Percentiles rank a stretch among this genome's conserved stretches.
These are phyloP conservation scores for Saturnispora diversa DNA, from an alignment of 805 yeast genomes.

Conservation along the genomic window DNA sequence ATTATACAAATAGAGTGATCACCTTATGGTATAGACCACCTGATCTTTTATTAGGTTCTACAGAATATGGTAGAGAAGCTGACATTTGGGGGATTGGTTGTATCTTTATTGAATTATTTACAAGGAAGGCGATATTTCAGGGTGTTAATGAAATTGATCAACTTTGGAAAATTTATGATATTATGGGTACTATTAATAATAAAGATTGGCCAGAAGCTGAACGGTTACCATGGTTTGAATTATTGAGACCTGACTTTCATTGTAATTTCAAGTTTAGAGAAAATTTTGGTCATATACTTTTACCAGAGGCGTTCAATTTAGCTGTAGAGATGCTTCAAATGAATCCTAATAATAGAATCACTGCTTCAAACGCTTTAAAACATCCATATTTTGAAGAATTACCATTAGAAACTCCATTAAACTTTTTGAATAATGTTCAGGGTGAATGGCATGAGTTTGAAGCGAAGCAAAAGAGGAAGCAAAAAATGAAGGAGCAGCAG, in stretches of 20 bases:
- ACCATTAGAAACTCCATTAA: constrained; percentile 56
- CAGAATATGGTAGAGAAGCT: constrained; percentile 82
- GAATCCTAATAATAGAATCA: constrained; percentile 61
- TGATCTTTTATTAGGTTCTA: constrained; percentile 81
- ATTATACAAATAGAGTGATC: constrained; percentile 90
- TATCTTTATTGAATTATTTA: constrained; percentile 71
- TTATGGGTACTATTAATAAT: constrained; percentile 79
- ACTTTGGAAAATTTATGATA: constrained; percentile 61
- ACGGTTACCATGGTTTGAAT: constrained; percentile 85
- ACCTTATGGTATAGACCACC: constrained; percentile 98
- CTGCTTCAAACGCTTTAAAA: constrained; percentile 60
- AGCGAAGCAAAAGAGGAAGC: constrained; percentile 67
- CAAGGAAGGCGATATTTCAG: constrained; percentile 69
- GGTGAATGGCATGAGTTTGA: constrained; percentile 98
- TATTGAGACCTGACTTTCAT: constrained; percentile 53
- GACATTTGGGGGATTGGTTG: constrained; percentile 98
- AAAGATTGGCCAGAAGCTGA: constrained; percentile 73
- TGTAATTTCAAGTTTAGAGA: constrained; percentile 34
- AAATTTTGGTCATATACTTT: constrained; percentile 34
- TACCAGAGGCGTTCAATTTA: constrained; percentile 52
- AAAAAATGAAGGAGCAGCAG: constrained; percentile 19
- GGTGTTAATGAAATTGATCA: constrained; percentile 88
- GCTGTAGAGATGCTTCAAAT: constrained; percentile 55
- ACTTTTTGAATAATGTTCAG: constrained; percentile 43
- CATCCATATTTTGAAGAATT: constrained; percentile 65